These are phyloP conservation scores for Gymnopilus dilepis DNA, from an alignment of 768 basidiomycete species.

Conservation along the genomic window DNA sequence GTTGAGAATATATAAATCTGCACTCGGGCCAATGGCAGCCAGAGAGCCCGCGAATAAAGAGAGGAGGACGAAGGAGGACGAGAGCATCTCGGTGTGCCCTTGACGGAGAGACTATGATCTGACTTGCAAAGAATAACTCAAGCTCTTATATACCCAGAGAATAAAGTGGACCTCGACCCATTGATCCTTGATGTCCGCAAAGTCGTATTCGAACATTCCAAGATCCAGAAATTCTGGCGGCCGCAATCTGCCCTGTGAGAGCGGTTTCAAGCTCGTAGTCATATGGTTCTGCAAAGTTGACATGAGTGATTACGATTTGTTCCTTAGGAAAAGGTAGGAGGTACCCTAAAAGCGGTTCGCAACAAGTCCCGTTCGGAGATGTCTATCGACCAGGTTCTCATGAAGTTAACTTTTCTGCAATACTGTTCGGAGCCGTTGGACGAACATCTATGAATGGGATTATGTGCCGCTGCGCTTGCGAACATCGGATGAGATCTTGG, in stretches of 20 bases:
- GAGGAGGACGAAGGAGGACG: constrained; percentile 5
- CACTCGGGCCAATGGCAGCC: constrained; percentile 26
- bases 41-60: constrained; percentile 2
- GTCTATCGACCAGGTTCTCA: neutral
- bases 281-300: constrained; percentile 4
- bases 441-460: neutral
- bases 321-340: neutral
- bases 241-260: constrained; percentile 3
- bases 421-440: neutral
- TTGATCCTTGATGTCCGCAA: constrained; percentile 4
- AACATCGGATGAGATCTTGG: neutral
- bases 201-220: neutral
- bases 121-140: neutral
- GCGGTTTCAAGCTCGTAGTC: neutral
- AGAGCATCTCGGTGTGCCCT: neutral
- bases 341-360: neutral
- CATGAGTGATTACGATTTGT: neutral
- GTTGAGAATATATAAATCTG: constrained; percentile 48
- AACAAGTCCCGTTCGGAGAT: neutral
- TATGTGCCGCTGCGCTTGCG: neutral
- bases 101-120: neutral
- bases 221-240: neutral
- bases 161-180: neutral
- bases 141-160: neutral
- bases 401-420: neutral